Evolutionary conservation across 495 filamentous ascomycete genomes (phyloP).

Genomic region (Staphylotrichum longicolle): DNA sequence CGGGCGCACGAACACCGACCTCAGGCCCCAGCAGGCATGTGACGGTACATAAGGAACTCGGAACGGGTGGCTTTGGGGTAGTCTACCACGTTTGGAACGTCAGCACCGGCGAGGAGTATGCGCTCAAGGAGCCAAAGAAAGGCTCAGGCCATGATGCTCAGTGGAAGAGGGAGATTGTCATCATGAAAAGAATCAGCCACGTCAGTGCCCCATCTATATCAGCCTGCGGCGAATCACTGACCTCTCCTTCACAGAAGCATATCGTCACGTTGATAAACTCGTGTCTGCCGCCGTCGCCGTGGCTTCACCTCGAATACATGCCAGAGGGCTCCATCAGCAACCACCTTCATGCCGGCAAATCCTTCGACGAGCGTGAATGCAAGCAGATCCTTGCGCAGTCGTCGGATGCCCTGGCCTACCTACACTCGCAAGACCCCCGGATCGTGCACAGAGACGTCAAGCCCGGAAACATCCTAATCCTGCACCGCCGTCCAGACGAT

Average conservation of each 20-base stretch:
- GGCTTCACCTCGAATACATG: too few species aligned
- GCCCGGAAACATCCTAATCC: neutral
- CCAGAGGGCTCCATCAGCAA: too few species aligned
- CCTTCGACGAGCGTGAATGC: too few species aligned
- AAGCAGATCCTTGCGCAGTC: neutral
- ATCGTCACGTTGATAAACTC: conserved; percentile 2
- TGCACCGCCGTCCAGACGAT: neutral
- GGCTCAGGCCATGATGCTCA: neutral
- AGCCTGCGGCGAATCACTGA: conserved; percentile 1
- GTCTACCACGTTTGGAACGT: conserved; percentile 2
- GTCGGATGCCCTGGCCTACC: neutral
- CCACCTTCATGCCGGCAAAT: too few species aligned
- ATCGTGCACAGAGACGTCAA: neutral
- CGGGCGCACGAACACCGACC: conserved; percentile 3
- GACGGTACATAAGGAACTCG: conserved; percentile 6
- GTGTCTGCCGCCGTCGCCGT: too few species aligned
- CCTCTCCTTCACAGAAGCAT: neutral
- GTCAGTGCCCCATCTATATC: conserved; percentile 5
- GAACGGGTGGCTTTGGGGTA: conserved; percentile 1
- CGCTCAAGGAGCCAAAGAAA: conserved; percentile 1
- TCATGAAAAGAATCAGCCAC: neutral
- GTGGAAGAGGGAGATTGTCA: conserved; percentile 3
- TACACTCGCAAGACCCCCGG: neutral
- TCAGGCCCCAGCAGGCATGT: conserved; percentile 1
- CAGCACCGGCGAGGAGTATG: conserved; percentile 2